phyloP scores from a whole-genome alignment of 2,329 filamentous ascomycete species.

The Neonectria ditissima region DNA sequence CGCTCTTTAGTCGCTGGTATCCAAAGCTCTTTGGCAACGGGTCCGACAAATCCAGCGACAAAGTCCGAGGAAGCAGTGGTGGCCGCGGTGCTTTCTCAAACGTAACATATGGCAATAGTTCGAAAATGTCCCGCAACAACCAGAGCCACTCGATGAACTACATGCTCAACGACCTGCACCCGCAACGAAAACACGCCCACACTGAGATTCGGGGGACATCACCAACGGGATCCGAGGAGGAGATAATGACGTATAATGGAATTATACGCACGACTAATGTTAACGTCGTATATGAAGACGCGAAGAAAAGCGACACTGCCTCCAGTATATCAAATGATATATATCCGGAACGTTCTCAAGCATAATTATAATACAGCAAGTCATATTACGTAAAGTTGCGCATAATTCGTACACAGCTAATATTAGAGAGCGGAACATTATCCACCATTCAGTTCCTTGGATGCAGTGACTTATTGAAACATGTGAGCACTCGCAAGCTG shows the following conservation, averaged over 20 bases:
- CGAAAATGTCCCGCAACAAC: conserved; percentile 19
- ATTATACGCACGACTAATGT: conserved; percentile 53
- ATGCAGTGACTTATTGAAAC: too few relatives aligned
- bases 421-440: too few relatives aligned
- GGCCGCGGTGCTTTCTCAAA: conserved; percentile 9
- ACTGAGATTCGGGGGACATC: conserved; percentile 52
- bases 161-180: conserved; percentile 40
- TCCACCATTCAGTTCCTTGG: too few relatives aligned
- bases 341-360: neutral
- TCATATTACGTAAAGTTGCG: too few relatives aligned
- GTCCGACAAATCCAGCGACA: conserved; percentile 28
- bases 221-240: conserved; percentile 52
- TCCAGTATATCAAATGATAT: conserved; percentile 8
- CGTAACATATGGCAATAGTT: conserved; percentile 19
- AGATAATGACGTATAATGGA: conserved; percentile 56
- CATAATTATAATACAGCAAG: neutral
- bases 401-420: too few relatives aligned
- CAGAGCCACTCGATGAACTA: conserved; percentile 35
- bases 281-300: conserved; percentile 37
- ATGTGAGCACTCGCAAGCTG: too few relatives aligned
- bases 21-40: conserved; percentile 44
- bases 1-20: conserved; percentile 49
- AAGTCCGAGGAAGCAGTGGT: conserved; percentile 21
- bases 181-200: conserved; percentile 34
- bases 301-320: conserved; percentile 1